These are phyloP conservation scores for Aspergillus wentii DNA, from an alignment of 495 filamentous ascomycete species.

Conservation along the genomic window DNA sequence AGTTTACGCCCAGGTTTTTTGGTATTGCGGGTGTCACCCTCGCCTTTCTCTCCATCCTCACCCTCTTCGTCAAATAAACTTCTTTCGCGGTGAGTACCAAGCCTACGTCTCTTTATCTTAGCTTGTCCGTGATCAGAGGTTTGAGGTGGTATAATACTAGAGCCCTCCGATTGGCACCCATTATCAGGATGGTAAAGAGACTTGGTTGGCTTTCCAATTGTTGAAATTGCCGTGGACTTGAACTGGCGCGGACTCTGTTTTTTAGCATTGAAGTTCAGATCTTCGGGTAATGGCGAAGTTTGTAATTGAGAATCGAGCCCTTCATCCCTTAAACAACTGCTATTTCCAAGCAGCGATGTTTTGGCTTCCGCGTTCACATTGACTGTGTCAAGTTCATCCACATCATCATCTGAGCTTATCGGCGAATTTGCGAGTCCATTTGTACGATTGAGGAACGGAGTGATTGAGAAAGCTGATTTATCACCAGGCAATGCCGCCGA, in stretches of 20 bases:
- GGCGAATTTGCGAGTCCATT: conserved; percentile 45
- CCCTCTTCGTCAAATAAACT: conserved; percentile 78
- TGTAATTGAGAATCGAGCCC: no score
- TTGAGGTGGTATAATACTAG: conserved; percentile 1
- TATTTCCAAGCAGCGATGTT: no score
- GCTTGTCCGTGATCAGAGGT: conserved; percentile 34
- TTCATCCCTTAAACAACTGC: no score
- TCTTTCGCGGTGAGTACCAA: conserved; percentile 55
- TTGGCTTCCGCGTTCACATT: no score
- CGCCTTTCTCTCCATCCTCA: conserved; percentile 33
- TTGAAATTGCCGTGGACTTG: not conserved
- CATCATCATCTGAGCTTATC: conserved; percentile 25
- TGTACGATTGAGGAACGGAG: conserved; percentile 82
- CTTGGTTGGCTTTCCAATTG: conserved; percentile 3
- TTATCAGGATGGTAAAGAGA: conserved; percentile 1
- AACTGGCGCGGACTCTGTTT: not conserved
- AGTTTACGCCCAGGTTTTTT: conserved; percentile 30
- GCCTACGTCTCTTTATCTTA: conserved; percentile 73
- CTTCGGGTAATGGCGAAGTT: no score
- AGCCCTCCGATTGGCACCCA: conserved; percentile 1
- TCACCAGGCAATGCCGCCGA: conserved; percentile 62
- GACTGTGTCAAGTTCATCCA: conserved; percentile 16
- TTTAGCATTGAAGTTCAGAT: no score
- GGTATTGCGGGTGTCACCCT: no score
- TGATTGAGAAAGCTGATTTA: conserved; percentile 89